phyloP scores from a whole-genome alignment of 345 rosid species.

The Corymbia maculata region DNA sequence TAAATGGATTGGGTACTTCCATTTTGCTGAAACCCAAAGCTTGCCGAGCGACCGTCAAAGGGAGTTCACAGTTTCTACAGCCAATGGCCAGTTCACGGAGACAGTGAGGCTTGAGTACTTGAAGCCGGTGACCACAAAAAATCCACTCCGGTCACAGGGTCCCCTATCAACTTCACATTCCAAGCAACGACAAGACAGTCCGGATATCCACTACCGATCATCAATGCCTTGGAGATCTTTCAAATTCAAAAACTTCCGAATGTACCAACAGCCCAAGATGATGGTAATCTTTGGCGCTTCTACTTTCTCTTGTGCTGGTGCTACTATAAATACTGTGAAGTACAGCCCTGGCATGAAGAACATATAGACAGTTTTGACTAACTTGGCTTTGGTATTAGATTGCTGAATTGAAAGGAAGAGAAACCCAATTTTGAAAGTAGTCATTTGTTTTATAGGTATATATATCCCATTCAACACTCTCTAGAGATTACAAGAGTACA shows the following conservation, averaged over 20 bases:
- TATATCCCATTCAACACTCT: too few species aligned
- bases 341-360: too few species aligned
- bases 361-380: too few species aligned
- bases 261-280: neutral
- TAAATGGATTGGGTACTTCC: neutral
- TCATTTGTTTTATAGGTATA: too few species aligned
- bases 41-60: neutral
- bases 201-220: constrained; percentile 14
- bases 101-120: neutral
- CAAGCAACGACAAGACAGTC: neutral
- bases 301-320: neutral
- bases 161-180: neutral
- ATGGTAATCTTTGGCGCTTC: neutral
- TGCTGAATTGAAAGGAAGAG: too few species aligned
- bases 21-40: constrained; percentile 9
- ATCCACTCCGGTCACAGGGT: neutral
- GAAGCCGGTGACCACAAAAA: neutral
- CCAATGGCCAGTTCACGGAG: neutral
- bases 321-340: too few species aligned
- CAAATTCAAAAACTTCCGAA: constrained; percentile 6
- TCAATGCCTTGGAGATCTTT: constrained; percentile 31
- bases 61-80: neutral
- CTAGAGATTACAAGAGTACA: too few species aligned
- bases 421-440: too few species aligned
- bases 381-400: too few species aligned